These are phyloP conservation scores for Ogataea thermomethanolica DNA, from an alignment of 805 yeast genomes.

Conservation along the genomic window DNA sequence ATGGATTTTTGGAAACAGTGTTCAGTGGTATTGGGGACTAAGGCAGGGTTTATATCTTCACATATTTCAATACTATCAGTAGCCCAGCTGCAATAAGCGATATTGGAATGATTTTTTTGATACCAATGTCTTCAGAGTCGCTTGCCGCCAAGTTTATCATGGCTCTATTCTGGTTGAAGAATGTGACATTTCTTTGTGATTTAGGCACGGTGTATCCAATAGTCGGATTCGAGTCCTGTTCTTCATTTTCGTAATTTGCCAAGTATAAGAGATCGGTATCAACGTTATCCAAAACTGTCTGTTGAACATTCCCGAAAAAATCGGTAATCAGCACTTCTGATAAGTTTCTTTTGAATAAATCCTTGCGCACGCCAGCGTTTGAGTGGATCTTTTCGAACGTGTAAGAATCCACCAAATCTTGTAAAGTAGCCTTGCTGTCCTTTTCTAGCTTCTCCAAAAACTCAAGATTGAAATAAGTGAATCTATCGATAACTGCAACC, in stretches of 20 bases:
- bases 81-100: constrained; percentile 1
- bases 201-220: too few relatives aligned
- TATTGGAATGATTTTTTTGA: background rate
- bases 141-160: constrained; percentile 6
- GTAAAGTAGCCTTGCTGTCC: constrained; percentile 69
- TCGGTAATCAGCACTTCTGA: constrained; percentile 78
- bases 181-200: background rate
- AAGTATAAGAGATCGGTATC: constrained; percentile 45
- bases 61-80: constrained; percentile 3
- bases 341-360: constrained; percentile 63
- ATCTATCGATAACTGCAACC: constrained; percentile 95
- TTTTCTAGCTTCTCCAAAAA: constrained; percentile 77
- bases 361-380: constrained; percentile 88
- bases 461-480: constrained; percentile 88
- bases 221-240: constrained; percentile 4
- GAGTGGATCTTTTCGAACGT: constrained; percentile 85
- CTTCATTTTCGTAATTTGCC: constrained; percentile 33
- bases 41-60: constrained; percentile 4
- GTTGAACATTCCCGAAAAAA: constrained; percentile 90
- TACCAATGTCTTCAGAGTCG: background rate
- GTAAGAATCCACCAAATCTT: constrained; percentile 81
- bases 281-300: constrained; percentile 55
- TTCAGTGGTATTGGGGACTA: constrained; percentile 12
- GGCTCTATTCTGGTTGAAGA: constrained; percentile 7
- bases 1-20: constrained; percentile 15